Evolutionary conservation across 2,329 filamentous ascomycete species (phyloP), one percentile per base, ranked within the genome.

Genomic region (Immersiporthe knoxdaviesiana): DNA sequence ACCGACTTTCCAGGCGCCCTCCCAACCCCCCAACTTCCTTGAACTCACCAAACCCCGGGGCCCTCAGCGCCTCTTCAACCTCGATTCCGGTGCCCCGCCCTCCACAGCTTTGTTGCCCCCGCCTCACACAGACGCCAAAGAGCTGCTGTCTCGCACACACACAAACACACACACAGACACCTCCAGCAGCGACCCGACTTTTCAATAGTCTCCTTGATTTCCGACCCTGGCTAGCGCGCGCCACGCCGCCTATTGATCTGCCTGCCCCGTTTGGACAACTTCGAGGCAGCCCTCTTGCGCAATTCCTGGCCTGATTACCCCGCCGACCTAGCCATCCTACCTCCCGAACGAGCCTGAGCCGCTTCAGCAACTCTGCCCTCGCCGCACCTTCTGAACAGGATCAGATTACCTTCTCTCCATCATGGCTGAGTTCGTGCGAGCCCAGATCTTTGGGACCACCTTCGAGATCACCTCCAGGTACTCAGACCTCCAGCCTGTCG

Each of bases 401-500:
- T 7, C 52, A 7, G 16, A 56, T 18, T 14, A 50, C 11, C 27
- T 30, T 35, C n/a, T 24, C 27, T 39, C 79, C 88, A 90, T 79
- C 81, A 98, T 99, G 96, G 96, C 96, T 81, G 96, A 99, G 87
- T 99, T 99, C 83, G 93, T 99, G 79, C 92, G 96, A 83, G 94
- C 95, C 80, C 95, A 98, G 88, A 98, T 99, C 82, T 99, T 99
- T 80, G 96, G 96, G 80, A 99, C 96, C 72, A 98, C 96, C 76
- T 99, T 99, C 80, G 96, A 99, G 89, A 98, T 98, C 84, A 99
- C 96, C 76, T 97, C 94, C 83, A 92, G 96, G 84, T 98, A 98
- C 83, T 97, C 95, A 72, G 96, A 99, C 82, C 88, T 99, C 79
- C 96, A 99, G 81, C 96, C 96, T 50, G 96, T 99, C 74, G 96